Conservation (phyloP, 2,329 filamentous ascomycete species). For the Claviceps cyperi region DNA sequence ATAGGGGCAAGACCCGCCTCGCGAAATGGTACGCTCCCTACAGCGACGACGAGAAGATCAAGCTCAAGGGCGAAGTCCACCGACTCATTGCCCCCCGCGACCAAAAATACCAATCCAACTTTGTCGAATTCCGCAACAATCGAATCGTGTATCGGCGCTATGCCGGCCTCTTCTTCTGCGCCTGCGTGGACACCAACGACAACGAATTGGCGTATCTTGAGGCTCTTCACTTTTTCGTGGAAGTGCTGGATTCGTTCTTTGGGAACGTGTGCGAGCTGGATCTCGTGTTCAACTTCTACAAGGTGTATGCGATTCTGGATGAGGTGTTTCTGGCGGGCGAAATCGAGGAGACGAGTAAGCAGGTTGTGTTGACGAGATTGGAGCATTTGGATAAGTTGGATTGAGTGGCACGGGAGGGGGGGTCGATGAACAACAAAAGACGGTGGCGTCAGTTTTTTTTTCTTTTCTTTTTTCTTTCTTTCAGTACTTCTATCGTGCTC, state of each 20-base stretch:
- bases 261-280: slow-evolving; percentile 98
- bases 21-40: slow-evolving; percentile 99
- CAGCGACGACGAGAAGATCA: slow-evolving; percentile 97
- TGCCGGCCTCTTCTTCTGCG: slow-evolving; percentile 97
- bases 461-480: neutral
- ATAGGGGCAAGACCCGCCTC: slow-evolving; percentile 89
- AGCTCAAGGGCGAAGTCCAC: slow-evolving; percentile 97
- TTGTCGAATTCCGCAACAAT: slow-evolving; percentile 88
- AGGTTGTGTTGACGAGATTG: slow-evolving; percentile 84
- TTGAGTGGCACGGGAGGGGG: slow-evolving; percentile 24
- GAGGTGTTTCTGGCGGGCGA: slow-evolving; percentile 96
- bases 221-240: slow-evolving; percentile 98
- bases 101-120: slow-evolving; percentile 99
- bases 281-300: slow-evolving; percentile 69
- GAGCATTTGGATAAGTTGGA: slow-evolving; percentile 96
- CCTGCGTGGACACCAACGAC: slow-evolving; percentile 96
- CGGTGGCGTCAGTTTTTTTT: neutral
- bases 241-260: slow-evolving; percentile 96
- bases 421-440: neutral
- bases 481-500: neutral
- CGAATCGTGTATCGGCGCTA: slow-evolving; percentile 97
- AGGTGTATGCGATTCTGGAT: slow-evolving; percentile 94
- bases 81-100: slow-evolving; percentile 93
- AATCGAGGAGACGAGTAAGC: slow-evolving; percentile 97
- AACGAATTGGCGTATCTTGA: slow-evolving; percentile 95